These are phyloP conservation scores for Pichia sp. DNA, from an alignment of 1,139 yeast genomes.

Conservation along the genomic window DNA sequence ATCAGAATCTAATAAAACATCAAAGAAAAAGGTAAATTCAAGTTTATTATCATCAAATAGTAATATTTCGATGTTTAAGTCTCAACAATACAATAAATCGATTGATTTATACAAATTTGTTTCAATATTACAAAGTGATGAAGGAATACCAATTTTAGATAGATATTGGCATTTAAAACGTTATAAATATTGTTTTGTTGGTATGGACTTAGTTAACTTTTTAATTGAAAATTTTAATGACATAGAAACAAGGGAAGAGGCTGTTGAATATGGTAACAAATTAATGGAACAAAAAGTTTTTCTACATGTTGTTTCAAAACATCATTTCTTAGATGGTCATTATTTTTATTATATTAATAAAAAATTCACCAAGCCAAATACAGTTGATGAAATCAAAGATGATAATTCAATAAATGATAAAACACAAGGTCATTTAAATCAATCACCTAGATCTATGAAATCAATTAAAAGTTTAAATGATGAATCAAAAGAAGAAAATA, in stretches of 20 bases:
- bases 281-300: conserved; percentile 69
- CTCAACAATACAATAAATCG: conserved; percentile 35
- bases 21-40: not conserved
- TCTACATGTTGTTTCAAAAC: conserved; percentile 75
- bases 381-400: not conserved
- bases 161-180: conserved; percentile 87
- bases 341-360: conserved; percentile 74
- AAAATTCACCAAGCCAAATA: conserved; percentile 28
- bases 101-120: conserved; percentile 49
- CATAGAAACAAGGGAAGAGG: conserved; percentile 75
- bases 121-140: conserved; percentile 55
- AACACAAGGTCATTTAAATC: not conserved
- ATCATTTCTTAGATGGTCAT: conserved; percentile 85
- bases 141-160: conserved; percentile 60
- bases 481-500: not conserved
- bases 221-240: conserved; percentile 71
- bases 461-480: not conserved
- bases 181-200: conserved; percentile 75
- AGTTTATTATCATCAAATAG: not conserved
- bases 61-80: conserved; percentile 20
- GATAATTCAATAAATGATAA: not conserved
- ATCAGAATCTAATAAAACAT: conserved; percentile 7
- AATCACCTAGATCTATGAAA: not conserved
- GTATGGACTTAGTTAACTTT: conserved; percentile 85
- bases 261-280: conserved; percentile 69